Evolutionary conservation across 768 basidiomycete species (phyloP).

Genomic region (Mycena albidolilacea): DNA sequence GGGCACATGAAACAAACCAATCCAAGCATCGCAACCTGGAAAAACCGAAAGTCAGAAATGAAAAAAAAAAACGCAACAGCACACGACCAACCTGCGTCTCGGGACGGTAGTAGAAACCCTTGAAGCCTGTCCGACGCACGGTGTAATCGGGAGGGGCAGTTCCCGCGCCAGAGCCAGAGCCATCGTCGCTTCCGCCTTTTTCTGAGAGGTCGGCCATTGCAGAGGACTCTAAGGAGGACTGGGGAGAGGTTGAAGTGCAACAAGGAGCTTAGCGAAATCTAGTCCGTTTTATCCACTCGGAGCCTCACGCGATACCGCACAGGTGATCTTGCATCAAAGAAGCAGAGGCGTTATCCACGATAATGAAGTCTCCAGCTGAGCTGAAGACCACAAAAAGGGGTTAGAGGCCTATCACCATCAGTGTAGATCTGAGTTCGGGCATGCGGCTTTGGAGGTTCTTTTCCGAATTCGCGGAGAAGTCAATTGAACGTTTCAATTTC

Average conservation of each 20-base stretch:
- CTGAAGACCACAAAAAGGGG: background rate
- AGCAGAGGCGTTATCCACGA: conserved; percentile 22
- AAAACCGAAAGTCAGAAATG: conserved; percentile 1
- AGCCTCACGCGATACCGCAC: conserved; percentile 14
- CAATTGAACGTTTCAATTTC: no score
- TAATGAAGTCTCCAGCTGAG: background rate
- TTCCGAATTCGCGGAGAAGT: no score
- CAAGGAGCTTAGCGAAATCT: background rate
- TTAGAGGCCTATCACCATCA: background rate
- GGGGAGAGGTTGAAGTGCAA: conserved; percentile 30
- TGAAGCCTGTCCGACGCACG: conserved; percentile 61
- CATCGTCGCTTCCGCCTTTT: conserved; percentile 44
- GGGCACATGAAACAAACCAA: conserved; percentile 69
- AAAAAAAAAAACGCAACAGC: background rate
- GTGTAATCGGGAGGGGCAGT: conserved; percentile 41
- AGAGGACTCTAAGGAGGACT: conserved; percentile 23
- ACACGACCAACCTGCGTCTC: conserved; percentile 58
- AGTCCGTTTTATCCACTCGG: conserved; percentile 4
- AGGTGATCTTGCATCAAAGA: conserved; percentile 31
- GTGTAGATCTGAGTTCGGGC: no score
- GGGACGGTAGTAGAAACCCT: conserved; percentile 67
- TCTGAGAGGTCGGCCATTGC: conserved; percentile 41
- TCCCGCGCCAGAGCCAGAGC: conserved; percentile 40
- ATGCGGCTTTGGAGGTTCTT: no score
- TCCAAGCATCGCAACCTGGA: conserved; percentile 64